Evolutionary conservation across 331 rosid genomes (phyloP), one percentile per base, ranked within the genome.

Genomic region (Dryas integrifolia): DNA sequence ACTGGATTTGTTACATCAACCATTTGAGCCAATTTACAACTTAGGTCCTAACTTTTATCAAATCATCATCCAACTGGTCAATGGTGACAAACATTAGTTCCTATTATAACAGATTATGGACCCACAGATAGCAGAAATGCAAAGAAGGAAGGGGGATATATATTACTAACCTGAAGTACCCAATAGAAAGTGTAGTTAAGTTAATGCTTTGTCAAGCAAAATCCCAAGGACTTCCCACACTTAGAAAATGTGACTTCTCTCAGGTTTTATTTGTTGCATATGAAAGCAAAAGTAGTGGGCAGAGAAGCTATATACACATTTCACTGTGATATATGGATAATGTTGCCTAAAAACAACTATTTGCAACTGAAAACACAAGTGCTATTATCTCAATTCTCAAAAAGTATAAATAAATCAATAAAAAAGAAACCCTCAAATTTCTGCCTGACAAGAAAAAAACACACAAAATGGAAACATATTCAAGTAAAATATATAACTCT

Each of bases 11-110:
- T 67, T 56, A 39, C 26, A 65, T 48, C 76, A 74, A 63, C 59
- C 43, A 66, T 75, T 65, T 50, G 41, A 70, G 50, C 2, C 38
- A 77, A 40, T 67, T 60, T 74, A 58, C 49, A 67, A 55, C 72
- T 59, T 38, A 49, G 55, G 61, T 76, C 67, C 45, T 24, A 58
- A n/a, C 30, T 48, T 58, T 58, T 53, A 72, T 58, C 57, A 70
- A 72, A 65, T 59, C 69, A 73, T 57, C 39, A 58, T 64, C 56
- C 46, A 16, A 53, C 59, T 5, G 13, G 12, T 5, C 30, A 39
- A 69, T 11, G 48, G 4, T 18, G 24, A 18, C 41, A 52, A 69
- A 68, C 11, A 51, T 9, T 68, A 40, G 10, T 39, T 9, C 49
- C 35, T 39, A 50, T 49, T 5, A 67, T 10, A 35, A 0, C 6